Evolutionary conservation across 2,329 filamentous ascomycete species (phyloP).

Genomic region (Alternaria rosae): DNA sequence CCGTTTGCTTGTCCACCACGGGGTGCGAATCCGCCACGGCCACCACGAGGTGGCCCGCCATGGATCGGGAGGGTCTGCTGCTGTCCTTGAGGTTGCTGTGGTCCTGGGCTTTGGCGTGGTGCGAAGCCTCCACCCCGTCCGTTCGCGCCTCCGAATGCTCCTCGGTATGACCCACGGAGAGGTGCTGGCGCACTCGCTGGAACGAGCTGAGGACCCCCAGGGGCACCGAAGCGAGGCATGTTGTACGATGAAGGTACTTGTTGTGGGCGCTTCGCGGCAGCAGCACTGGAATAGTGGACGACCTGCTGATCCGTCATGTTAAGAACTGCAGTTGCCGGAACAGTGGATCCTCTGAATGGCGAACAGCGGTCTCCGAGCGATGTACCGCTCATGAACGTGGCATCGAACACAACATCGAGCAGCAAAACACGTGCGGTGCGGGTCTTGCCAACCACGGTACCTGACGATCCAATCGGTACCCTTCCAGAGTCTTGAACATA

Average conservation of each 20-base stretch:
- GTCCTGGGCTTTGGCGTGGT: slow-evolving; percentile 39
- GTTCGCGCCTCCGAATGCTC: slow-evolving; percentile 60
- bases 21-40: slow-evolving; percentile 49
- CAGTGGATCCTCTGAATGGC: slow-evolving; percentile 91
- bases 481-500: slow-evolving; percentile 94
- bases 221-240: slow-evolving; percentile 63
- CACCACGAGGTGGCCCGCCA: slow-evolving; percentile 48
- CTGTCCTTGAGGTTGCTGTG: slow-evolving; percentile 34
- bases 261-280: slow-evolving; percentile 61
- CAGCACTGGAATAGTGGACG: slow-evolving; percentile 69
- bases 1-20: slow-evolving; percentile 41
- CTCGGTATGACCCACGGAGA: slow-evolving; percentile 66
- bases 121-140: slow-evolving; percentile 52
- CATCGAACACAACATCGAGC: slow-evolving; percentile 92
- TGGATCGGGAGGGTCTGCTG: slow-evolving; percentile 51
- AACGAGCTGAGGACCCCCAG: slow-evolving; percentile 65
- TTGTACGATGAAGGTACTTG: slow-evolving; percentile 60
- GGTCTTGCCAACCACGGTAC: slow-evolving; percentile 94
- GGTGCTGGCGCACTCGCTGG: slow-evolving; percentile 64
- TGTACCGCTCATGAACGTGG: slow-evolving; percentile 96
- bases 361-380: slow-evolving; percentile 89
- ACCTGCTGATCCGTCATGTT: slow-evolving; percentile 87
- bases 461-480: slow-evolving; percentile 88
- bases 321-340: slow-evolving; percentile 84
- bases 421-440: slow-evolving; percentile 82